Conservation (phyloP, 257 asterid species). For the Leptodermis oblonga region DNA sequence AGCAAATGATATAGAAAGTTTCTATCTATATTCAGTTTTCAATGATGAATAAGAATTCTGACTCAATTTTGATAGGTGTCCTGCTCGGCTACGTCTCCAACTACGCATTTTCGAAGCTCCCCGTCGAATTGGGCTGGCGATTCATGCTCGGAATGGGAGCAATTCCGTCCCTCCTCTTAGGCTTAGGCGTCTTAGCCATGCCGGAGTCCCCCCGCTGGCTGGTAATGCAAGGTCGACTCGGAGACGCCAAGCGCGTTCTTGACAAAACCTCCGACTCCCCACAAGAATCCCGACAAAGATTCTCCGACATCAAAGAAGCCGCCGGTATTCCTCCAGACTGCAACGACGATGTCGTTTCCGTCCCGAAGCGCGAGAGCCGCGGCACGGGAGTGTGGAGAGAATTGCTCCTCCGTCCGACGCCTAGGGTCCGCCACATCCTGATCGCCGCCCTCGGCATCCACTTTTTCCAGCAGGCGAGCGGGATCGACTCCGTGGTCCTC, state of each 20-base stretch:
- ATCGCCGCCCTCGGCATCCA: conserved; percentile 26
- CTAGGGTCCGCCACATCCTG: conserved; percentile 22
- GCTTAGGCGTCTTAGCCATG: conserved; percentile 17
- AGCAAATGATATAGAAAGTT: no score
- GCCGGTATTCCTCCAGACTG: conserved; percentile 19
- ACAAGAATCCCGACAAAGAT: conserved; percentile 16
- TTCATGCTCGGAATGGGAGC: conserved; percentile 26
- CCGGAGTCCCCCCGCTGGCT: conserved; percentile 32
- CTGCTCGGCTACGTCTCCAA: conserved; percentile 20
- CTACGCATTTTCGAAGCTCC: conserved; percentile 21
- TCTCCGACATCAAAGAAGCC: conserved; percentile 17
- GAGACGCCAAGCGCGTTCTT: conserved; percentile 18
- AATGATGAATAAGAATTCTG: no score
- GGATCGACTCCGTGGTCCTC: conserved; percentile 18
- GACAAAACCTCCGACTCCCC: conserved; percentile 17
- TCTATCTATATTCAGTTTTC: not conserved
- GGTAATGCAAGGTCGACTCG: conserved; percentile 22
- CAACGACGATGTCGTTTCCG: not conserved
- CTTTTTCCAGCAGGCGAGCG: conserved; percentile 34
- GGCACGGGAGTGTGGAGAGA: conserved; percentile 21
- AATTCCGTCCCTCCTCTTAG: conserved; percentile 14
- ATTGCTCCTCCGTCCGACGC: conserved; percentile 23
- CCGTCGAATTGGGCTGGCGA: conserved; percentile 17
- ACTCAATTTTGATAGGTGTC: conserved; percentile 10
- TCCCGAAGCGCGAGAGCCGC: not conserved